Evolutionary conservation across 257 asterid species (phyloP).

Genomic region (Solanum etuberosum): DNA sequence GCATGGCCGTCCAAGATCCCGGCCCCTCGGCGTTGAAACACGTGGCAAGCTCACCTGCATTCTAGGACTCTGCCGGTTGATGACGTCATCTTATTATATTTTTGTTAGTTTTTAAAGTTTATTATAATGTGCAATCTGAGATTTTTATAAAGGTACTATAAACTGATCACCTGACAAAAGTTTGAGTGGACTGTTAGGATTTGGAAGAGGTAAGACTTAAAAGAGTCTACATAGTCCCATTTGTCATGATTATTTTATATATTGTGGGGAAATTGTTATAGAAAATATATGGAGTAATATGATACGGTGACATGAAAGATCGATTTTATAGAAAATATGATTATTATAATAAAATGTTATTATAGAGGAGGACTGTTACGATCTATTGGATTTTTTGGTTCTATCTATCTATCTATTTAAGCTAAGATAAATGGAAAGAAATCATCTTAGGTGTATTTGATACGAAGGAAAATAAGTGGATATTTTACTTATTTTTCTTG

Average conservation of each 20-base stretch:
- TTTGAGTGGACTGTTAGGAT: background rate
- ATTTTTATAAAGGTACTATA: background rate
- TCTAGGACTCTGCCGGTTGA: slow-evolving; percentile 20
- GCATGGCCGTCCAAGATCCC: slow-evolving; percentile 10
- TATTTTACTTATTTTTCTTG: too few species aligned
- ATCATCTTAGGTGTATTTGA: too few species aligned
- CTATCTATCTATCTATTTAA: too few species aligned
- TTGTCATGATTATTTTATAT: background rate
- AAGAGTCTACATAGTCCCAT: background rate
- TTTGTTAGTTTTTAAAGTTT: background rate
- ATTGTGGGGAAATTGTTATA: background rate
- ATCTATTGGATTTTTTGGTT: too few species aligned
- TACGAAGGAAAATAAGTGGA: background rate
- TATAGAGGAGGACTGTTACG: too few species aligned
- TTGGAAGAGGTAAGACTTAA: background rate
- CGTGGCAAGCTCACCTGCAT: slow-evolving; percentile 32
- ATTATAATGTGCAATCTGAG: background rate
- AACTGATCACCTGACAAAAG: background rate
- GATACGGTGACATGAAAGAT: background rate
- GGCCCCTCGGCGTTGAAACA: slow-evolving; percentile 17
- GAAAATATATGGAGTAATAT: background rate
- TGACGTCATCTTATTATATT: background rate
- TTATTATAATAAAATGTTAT: background rate
- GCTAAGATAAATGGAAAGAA: too few species aligned
- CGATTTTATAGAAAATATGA: background rate